Base-by-base conservation (phyloP, 306 rosid species). In the Lathyrus sativus region DNA sequence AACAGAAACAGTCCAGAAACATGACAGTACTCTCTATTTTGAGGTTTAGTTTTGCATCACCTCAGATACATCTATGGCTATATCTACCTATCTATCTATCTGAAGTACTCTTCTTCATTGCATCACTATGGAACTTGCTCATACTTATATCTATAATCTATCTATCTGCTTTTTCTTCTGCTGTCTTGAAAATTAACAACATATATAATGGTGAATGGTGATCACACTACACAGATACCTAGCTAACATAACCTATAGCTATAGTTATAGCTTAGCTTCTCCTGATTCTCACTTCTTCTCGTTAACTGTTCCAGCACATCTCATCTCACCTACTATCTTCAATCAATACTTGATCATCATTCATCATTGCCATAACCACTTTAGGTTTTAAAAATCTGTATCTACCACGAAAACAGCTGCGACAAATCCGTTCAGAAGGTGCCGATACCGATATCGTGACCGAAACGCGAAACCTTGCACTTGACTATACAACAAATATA, bases 71-170 rank as follows among this genome's bases (percentile, higher is more conserved):
- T 46, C 24, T 18, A 50, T 50, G 11, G 19, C 76, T 67, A 59
- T 60, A n/a, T 46, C 44, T 15, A 45, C 1, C 22, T 60, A 55
- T 65, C n/a, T 19, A 35, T 68, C 26, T 22, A 38, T 12, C 51
- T 51, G 67, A 69, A 8, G 26, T 76, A 74, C 62, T 82, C 39
- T 35, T 35, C 59, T 35, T 35, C 59, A 53, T 19, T 53, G 59
- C 72, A 77, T 80, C 70, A 72, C 69, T 48, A 76, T 78, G 57
- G 86, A 76, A 64, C 66, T 72, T 66, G 77, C 13, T 78, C 41
- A 70, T 76, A 45, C 11, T 1, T 7, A 33, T 33, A 33, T 33
- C 37, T 33, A 33, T 33, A 6, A 5, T 5, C 7, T 5, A 6
- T 33, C 37, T 33, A 35, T 35, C 39, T 7, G 39, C 38, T 33